phyloP scores from a whole-genome alignment of 352 stramenopile species.

The Globisporangium solare region DNA sequence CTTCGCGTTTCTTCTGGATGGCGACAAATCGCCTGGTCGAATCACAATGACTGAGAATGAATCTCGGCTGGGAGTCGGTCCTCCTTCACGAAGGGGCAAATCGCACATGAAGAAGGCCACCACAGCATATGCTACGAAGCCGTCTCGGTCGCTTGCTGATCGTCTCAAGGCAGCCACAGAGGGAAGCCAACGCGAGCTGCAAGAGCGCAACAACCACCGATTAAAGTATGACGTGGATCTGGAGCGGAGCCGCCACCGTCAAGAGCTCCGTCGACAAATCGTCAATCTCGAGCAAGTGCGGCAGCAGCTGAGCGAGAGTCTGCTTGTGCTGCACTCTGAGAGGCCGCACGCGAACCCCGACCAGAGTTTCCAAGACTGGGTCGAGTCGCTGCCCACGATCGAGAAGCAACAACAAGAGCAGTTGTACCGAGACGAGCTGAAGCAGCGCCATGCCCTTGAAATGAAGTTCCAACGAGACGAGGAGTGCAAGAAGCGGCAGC shows the following conservation, averaged over 20 bases:
- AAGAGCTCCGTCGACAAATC: constrained; percentile 22
- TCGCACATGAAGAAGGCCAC: background rate
- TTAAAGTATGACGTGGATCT: constrained; percentile 4
- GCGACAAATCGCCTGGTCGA: no score
- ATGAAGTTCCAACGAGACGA: constrained; percentile 39
- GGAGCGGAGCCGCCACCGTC: constrained; percentile 17
- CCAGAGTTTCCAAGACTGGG: constrained; percentile 46
- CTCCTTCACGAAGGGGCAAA: background rate
- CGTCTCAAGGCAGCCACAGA: constrained; percentile 10
- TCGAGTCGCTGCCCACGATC: constrained; percentile 50
- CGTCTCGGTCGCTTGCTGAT: constrained; percentile 4
- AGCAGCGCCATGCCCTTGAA: constrained; percentile 37
- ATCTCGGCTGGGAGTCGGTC: no score
- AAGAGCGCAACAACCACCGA: background rate
- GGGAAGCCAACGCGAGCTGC: constrained; percentile 5
- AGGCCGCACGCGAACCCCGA: constrained; percentile 34
- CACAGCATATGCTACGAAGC: background rate
- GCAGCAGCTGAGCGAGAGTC: constrained; percentile 23
- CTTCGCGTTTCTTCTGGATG: no score
- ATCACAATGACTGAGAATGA: no score
- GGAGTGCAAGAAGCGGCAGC: constrained; percentile 28
- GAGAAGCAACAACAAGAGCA: constrained; percentile 38
- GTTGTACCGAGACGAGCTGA: constrained; percentile 27
- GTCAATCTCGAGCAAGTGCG: constrained; percentile 27
- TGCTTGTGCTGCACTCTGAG: constrained; percentile 32